Evolutionary conservation across 352 stramenopile species (phyloP).

Genomic region (Pythium pyrilobum): DNA sequence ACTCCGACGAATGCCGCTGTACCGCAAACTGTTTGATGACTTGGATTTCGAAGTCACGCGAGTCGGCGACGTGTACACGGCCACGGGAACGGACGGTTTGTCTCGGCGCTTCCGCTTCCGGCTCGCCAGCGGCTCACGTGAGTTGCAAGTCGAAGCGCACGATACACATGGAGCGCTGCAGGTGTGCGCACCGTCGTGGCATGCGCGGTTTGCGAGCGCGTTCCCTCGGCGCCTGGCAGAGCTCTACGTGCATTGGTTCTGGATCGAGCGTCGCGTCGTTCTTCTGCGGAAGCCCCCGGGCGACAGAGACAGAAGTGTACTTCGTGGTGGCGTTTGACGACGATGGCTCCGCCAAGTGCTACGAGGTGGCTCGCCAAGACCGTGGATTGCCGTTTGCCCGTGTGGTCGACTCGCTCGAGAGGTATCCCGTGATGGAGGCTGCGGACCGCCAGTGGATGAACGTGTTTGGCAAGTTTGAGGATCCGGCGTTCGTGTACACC

Average conservation of each 20-base stretch:
- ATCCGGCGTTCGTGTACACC: slow-evolving; percentile 25
- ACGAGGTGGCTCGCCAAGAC: slow-evolving; percentile 30
- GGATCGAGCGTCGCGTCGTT: slow-evolving; percentile 34
- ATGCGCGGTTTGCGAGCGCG: slow-evolving; percentile 5
- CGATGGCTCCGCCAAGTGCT: slow-evolving; percentile 15
- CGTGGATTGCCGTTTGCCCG: slow-evolving; percentile 8
- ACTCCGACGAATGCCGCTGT: slow-evolving; percentile 29
- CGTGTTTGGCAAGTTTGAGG: slow-evolving; percentile 42
- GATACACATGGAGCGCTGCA: slow-evolving; percentile 21
- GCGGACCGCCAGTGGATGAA: slow-evolving; percentile 5
- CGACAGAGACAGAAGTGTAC: slow-evolving; percentile 3
- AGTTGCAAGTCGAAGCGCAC: slow-evolving; percentile 35
- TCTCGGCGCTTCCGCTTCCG: slow-evolving; percentile 37
- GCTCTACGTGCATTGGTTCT: slow-evolving; percentile 50
- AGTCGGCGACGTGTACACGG: slow-evolving; percentile 22
- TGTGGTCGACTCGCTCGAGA: slow-evolving; percentile 4
- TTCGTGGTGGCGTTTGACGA: slow-evolving; percentile 21
- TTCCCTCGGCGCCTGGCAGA: slow-evolving; percentile 26
- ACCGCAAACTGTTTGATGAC: slow-evolving; percentile 34
- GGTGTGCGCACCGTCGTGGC: slow-evolving; percentile 27
- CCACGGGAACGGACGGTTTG: slow-evolving; percentile 18
- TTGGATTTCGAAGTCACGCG: slow-evolving; percentile 49
- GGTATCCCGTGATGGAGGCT: slow-evolving; percentile 26
- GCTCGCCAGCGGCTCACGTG: not conserved
- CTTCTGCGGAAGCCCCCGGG: slow-evolving; percentile 23